Evolutionary conservation across 164 flowering plant species (phyloP), one percentile per base, ranked within the genome.

Genomic region (Liquidambar formosana): DNA sequence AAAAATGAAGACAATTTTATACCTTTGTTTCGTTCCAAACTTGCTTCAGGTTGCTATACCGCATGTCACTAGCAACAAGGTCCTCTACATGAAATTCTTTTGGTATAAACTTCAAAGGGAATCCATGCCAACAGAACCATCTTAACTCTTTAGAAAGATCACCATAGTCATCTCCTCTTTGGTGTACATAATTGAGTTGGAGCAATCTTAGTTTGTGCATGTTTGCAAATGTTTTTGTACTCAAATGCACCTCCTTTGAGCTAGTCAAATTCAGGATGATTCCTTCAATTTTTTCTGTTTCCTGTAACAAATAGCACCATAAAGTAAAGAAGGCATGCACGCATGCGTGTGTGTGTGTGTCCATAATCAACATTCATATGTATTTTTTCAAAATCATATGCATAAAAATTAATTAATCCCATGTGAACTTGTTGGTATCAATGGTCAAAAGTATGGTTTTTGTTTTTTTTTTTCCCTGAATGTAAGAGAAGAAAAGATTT

Each of bases 201-300:
- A 68, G 64, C 1, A 26, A 60, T 51, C 58, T 48, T 11, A 68
- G 51, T 10, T 23, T 27, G 10, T 14, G 10, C 54, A 70, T 62
- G 4, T 41, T 12, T 1, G 38, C 1, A 44, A 70, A 70, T 16
- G 67, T 47, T 49, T 25, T 44, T 53, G 53, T 45, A 3, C 3
- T 33, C 41, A 33, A 33, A 2, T 4, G 53, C 53, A 15, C n/a
- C 53, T 49, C 53, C 14, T 49, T 49, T 16, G 19, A 15, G 14
- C 19, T 49, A 49, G 53, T n/a, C 8, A 15, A 16, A 56, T 61
- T 27, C 2, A 60, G 1, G 4, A 48, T 10, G 8, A 71, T 3
- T 25, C 57, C 73, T 56, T 46, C 49, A 47, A 71, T 43, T 28
- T 19, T 10, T n/a, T 57, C 21, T 61, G 51, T 27, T 41, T 28